These are phyloP conservation scores for Saccharomycopsis fodiens DNA, from an alignment of 805 yeast species.

Conservation along the genomic window DNA sequence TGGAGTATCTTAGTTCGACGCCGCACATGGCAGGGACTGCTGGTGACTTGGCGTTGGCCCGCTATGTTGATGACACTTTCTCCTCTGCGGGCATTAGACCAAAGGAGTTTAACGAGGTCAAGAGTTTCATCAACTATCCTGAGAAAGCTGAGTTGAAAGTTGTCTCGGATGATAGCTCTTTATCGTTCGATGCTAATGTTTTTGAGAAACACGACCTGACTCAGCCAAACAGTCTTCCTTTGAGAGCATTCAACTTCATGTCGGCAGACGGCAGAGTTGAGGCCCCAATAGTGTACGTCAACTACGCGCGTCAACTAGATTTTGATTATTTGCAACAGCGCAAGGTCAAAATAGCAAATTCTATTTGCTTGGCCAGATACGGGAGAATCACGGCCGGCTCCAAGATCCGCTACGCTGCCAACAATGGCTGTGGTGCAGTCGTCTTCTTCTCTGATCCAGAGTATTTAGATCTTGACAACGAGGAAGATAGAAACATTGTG, in stretches of 20 bases:
- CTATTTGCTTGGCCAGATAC: constrained; percentile 54
- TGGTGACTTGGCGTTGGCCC: constrained; percentile 70
- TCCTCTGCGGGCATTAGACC: constrained; percentile 46
- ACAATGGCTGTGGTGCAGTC: constrained; percentile 53
- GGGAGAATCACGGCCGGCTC: constrained; percentile 44
- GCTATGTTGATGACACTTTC: constrained; percentile 55
- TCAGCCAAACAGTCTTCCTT: constrained; percentile 21
- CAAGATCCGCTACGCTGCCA: constrained; percentile 48
- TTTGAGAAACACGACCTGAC: constrained; percentile 24
- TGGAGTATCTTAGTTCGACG: constrained; percentile 69
- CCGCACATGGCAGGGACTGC: constrained; percentile 85
- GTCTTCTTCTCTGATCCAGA: constrained; percentile 51
- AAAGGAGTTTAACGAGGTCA: constrained; percentile 43
- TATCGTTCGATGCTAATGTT: constrained; percentile 31
- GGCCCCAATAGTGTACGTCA: constrained; percentile 53
- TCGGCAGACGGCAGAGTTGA: constrained; percentile 49
- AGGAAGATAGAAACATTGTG: constrained; percentile 26
- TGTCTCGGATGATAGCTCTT: constrained; percentile 24
- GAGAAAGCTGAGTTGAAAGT: constrained; percentile 27
- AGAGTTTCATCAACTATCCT: constrained; percentile 63
- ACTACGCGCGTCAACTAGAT: constrained; percentile 58
- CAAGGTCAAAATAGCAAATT: constrained; percentile 36
- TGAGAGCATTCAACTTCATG: constrained; percentile 59
- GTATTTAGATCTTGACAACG: constrained; percentile 20
- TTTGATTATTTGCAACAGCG: constrained; percentile 32